phyloP scores from a whole-genome alignment of 2,329 filamentous ascomycete genomes.

The Fusarium pilosicola region DNA sequence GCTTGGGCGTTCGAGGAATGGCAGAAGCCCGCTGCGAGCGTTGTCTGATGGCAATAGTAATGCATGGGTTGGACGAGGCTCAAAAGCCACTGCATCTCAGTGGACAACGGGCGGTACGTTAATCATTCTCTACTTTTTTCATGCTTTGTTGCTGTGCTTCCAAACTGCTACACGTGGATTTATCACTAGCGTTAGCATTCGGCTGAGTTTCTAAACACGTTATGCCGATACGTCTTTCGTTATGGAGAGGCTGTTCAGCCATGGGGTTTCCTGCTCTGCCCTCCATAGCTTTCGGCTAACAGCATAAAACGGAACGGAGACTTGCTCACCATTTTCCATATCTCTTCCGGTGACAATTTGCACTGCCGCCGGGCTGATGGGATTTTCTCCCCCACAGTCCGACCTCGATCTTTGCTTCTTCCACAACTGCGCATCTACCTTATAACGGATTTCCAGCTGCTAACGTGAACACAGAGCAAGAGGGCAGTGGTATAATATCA shows the following conservation, averaged over 20 bases:
- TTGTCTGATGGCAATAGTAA: conserved; percentile 68
- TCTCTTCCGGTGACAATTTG: neutral
- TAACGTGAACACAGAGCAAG: conserved; percentile 48
- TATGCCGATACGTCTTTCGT: neutral
- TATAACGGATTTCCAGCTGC: conserved; percentile 1
- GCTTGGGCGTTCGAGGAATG: conserved; percentile 74
- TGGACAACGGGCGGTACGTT: conserved; percentile 60
- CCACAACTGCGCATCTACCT: neutral
- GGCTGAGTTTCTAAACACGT: neutral
- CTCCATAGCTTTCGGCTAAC: conserved; percentile 1
- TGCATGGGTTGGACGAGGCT: conserved; percentile 62
- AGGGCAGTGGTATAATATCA: conserved; percentile 83
- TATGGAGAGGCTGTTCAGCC: neutral
- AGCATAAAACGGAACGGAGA: conserved; percentile 2
- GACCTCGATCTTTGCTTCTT: neutral
- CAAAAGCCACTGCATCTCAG: conserved; percentile 57
- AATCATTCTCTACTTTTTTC: neutral
- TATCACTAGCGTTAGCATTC: neutral
- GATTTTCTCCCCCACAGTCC: neutral
- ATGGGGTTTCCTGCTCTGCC: neutral
- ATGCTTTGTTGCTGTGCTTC: neutral
- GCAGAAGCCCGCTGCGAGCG: conserved; percentile 70
- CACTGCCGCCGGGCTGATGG: neutral
- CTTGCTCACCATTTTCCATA: neutral
- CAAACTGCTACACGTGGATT: neutral